Evolutionary conservation across 768 basidiomycete genomes (phyloP).

Genomic region (Cantharellus anzutake): DNA sequence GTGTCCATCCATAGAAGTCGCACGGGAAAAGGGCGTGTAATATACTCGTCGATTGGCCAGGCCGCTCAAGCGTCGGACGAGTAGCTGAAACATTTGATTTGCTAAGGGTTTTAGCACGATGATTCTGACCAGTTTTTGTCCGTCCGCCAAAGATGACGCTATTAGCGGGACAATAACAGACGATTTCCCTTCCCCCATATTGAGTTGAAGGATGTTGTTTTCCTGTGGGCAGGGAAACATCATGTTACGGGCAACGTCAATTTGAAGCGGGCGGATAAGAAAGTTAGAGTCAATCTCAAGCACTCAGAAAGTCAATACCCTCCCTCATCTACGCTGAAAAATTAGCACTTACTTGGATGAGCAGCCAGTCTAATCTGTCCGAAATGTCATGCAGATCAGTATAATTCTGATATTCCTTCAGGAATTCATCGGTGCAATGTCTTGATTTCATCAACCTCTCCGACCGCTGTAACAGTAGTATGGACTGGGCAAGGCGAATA

Average conservation of each 20-base stretch:
- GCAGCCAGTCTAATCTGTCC: background rate
- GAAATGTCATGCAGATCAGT: background rate
- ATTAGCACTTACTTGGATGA: background rate
- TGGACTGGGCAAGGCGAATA: too few relatives aligned
- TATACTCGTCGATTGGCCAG: conserved; percentile 30
- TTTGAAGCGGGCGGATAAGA: conserved; percentile 25
- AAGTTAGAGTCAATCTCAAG: conserved; percentile 28
- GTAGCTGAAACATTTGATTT: conserved; percentile 30
- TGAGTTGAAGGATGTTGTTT: conserved; percentile 29
- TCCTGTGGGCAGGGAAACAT: conserved; percentile 19
- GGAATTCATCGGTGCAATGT: background rate
- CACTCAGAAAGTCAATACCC: too few relatives aligned
- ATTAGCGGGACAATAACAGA: conserved; percentile 32
- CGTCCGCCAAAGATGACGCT: conserved; percentile 23
- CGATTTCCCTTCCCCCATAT: conserved; percentile 42
- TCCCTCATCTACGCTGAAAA: background rate
- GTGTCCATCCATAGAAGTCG: conserved; percentile 6
- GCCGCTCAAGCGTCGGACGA: conserved; percentile 25
- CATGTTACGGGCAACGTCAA: conserved; percentile 27
- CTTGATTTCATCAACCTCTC: background rate
- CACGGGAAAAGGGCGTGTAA: conserved; percentile 31
- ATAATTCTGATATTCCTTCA: background rate
- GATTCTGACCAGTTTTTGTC: conserved; percentile 26
- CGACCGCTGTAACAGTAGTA: background rate
- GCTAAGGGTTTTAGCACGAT: conserved; percentile 30